Conservation (phyloP, 805 yeast genomes). For the Kodamaea hsintzibuensis region DNA sequence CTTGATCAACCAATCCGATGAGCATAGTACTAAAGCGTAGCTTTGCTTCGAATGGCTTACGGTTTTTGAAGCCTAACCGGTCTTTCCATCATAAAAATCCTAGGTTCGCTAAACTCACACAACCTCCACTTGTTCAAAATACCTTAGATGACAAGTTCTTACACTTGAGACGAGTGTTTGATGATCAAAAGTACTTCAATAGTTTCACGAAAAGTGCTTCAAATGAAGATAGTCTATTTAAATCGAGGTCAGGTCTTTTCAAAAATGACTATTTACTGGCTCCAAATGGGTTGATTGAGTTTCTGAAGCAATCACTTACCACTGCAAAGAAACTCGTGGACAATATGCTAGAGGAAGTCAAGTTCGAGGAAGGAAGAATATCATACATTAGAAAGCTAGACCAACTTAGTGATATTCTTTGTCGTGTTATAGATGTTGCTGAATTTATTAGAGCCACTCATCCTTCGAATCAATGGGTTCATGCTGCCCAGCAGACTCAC, state of each 20-base stretch:
- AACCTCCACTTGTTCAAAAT: not conserved
- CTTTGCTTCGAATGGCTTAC: not conserved
- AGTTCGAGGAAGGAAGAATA: conserved; percentile 36
- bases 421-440: conserved; percentile 91
- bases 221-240: conserved; percentile 10
- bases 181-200: conserved; percentile 58
- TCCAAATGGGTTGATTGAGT: conserved; percentile 70
- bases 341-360: conserved; percentile 46
- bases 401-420: conserved; percentile 80
- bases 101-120: not conserved
- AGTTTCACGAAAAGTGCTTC: conserved; percentile 40
- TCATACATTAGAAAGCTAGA: conserved; percentile 68
- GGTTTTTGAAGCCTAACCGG: not conserved
- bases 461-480: conserved; percentile 68
- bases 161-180: conserved; percentile 51
- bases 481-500: conserved; percentile 85
- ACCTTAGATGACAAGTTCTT: not conserved
- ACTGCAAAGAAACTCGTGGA: conserved; percentile 64
- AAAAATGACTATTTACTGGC: conserved; percentile 66
- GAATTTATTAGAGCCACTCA: conserved; percentile 90
- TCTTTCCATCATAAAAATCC: conserved; percentile 1
- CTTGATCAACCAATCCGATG: not conserved
- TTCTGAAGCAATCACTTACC: conserved; percentile 62
- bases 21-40: not conserved
- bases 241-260: conserved; percentile 60